Conservation (phyloP, 2,329 filamentous ascomycete species). For the Aphanoascus verrucosus region DNA sequence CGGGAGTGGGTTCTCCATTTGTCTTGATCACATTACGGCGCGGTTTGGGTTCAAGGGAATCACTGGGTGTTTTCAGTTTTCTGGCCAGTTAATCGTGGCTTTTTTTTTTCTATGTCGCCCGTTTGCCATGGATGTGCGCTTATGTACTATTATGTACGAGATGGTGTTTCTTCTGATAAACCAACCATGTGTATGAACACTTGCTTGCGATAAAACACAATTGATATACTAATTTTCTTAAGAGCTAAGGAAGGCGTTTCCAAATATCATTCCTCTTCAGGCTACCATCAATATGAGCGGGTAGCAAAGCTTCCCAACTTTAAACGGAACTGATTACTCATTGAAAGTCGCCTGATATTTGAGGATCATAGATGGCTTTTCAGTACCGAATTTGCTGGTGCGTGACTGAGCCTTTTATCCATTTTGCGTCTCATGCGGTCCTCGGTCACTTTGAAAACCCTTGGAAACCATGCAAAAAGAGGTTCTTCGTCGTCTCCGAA, state of each 20-base stretch:
- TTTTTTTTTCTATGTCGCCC: background rate
- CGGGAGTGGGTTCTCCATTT: background rate
- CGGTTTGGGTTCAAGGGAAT: background rate
- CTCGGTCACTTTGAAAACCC: constrained; percentile 11
- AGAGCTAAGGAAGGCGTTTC: background rate
- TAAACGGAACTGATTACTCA: background rate
- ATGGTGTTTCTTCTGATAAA: background rate
- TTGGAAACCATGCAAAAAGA: constrained; percentile 15
- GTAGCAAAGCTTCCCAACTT: no score
- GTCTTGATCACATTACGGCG: background rate
- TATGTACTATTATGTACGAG: constrained; percentile 1
- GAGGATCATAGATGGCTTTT: constrained; percentile 3
- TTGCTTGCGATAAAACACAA: background rate
- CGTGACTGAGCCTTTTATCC: background rate
- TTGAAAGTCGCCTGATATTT: background rate
- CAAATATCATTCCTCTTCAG: no score
- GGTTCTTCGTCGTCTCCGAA: constrained; percentile 14
- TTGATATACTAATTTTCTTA: background rate
- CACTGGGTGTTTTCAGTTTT: background rate
- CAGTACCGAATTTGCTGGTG: background rate
- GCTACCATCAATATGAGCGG: no score
- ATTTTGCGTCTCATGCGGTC: constrained; percentile 4
- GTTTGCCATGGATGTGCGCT: background rate
- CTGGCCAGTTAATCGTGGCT: background rate
- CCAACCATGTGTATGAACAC: background rate